phyloP scores from a whole-genome alignment of 2,329 filamentous ascomycete species.

The Xylariales sp. region DNA sequence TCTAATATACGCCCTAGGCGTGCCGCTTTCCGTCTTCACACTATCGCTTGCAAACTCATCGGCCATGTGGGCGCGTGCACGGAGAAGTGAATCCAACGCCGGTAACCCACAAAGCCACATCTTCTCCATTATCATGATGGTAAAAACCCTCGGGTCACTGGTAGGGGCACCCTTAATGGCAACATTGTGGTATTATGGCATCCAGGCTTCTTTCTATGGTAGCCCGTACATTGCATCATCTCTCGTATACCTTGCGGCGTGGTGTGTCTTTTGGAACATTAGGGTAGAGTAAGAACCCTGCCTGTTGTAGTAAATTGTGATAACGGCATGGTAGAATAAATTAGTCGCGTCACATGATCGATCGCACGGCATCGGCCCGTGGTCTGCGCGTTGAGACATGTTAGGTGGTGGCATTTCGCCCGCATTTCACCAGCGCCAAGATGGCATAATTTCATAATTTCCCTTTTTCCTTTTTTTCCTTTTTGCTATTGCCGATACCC shows the following conservation, averaged over 20 bases:
- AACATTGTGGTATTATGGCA: slow-evolving; percentile 59
- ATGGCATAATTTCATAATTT: slow-evolving; percentile 34
- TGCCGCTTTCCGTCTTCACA: slow-evolving; percentile 62
- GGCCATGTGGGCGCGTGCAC: slow-evolving; percentile 48
- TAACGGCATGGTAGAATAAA: background rate
- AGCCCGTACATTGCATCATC: slow-evolving; percentile 57
- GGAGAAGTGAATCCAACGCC: slow-evolving; percentile 29
- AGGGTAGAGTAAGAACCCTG: slow-evolving; percentile 30
- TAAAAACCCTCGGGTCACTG: slow-evolving; percentile 61
- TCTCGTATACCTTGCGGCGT: slow-evolving; percentile 52
- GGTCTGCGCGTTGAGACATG: slow-evolving; percentile 13
- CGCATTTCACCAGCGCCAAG: slow-evolving; percentile 16
- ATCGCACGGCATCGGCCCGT: background rate
- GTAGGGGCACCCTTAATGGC: slow-evolving; percentile 62
- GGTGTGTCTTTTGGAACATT: slow-evolving; percentile 50
- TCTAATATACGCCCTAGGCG: slow-evolving; percentile 60
- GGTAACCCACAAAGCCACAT: slow-evolving; percentile 54
- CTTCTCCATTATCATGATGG: slow-evolving; percentile 64
- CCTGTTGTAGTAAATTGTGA: background rate
- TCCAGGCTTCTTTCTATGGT: slow-evolving; percentile 52
- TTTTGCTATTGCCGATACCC: slow-evolving; percentile 21
- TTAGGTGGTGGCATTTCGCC: slow-evolving; percentile 4
- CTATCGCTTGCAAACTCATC: slow-evolving; percentile 61
- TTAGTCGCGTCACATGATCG: background rate
- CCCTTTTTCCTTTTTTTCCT: background rate